Base-by-base conservation (phyloP, 177 flowering plant genomes). In the Vitis hybrid region DNA sequence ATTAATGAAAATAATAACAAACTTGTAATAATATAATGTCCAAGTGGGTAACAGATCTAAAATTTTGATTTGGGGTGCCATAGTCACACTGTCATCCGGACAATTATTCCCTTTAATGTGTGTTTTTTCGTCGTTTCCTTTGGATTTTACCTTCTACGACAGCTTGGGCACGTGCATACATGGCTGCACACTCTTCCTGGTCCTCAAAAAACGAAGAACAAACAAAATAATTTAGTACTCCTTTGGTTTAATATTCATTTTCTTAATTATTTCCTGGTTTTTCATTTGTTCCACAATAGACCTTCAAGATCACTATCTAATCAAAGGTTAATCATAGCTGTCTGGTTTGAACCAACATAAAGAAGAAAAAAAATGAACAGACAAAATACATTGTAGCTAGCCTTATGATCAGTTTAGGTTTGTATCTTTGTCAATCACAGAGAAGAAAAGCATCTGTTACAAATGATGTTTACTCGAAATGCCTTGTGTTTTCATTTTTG, bases 51-150 rank as follows among this genome's bases (percentile, higher is more conserved):
- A 18, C 68, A 70, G 64, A 65, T 66, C 72, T 62, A 61, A 65
- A 68, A 65, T 19, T 26, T 68, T 70, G 45, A 60, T 13, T 57
- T 64, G 68, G 70, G 11, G 33, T 31, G n/a, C 39, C 70, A 21
- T 49, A 22, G 62, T 50, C 72, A 65, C 49, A 49, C 71, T 61
- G 66, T 74, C 80, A 71, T 70, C 64, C 67, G 79, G 88, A 81
- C 85, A 81, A 83, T 77, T 81, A 82, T 87, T 84, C 86, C 81
- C 84, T 82, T 81, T 81, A 67, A 56, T 70, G 60, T 57, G 62
- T 69, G 70, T 75, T 62, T 57, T 64, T 77, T 83, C 80, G 87
- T 87, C 89, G 83, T 84, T 79, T 82, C 67, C 68, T 60, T 77
- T 75, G 85, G 85, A 79, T 51, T 83, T 81, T 74, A 61, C 66